These are phyloP conservation scores for Anisodus tanguticus DNA, from an alignment of 257 asterid species.

Conservation along the genomic window DNA sequence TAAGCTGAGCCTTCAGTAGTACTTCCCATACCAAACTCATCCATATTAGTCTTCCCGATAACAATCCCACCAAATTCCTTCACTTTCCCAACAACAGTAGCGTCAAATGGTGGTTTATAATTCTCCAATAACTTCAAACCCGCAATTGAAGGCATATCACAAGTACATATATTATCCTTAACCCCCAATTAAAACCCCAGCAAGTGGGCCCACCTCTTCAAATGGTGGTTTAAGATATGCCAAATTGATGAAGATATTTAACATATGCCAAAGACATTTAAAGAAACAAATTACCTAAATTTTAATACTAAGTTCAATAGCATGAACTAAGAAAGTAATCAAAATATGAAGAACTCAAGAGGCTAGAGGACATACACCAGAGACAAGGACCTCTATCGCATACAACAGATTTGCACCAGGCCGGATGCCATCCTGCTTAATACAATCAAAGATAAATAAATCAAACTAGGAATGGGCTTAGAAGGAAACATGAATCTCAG, in stretches of 20 bases:
- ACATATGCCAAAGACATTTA: slow-evolving; percentile 21
- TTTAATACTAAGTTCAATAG: background rate
- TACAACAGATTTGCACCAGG: slow-evolving; percentile 91
- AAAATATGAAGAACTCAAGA: slow-evolving; percentile 2
- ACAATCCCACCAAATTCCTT: slow-evolving; percentile 78
- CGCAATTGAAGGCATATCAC: slow-evolving; percentile 89
- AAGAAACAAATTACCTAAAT: background rate
- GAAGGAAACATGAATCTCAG: slow-evolving; percentile 10
- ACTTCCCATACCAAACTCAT: slow-evolving; percentile 99
- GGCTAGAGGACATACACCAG: slow-evolving; percentile 64
- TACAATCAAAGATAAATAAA: slow-evolving; percentile 34
- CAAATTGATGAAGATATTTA: slow-evolving; percentile 11
- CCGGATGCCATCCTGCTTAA: slow-evolving; percentile 77
- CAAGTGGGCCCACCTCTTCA: slow-evolving; percentile 74
- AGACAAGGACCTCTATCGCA: slow-evolving; percentile 93
- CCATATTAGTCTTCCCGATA: slow-evolving; percentile 93
- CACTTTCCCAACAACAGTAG: slow-evolving; percentile 85
- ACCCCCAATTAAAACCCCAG: slow-evolving; percentile 83
- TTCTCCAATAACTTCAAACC: slow-evolving; percentile 82
- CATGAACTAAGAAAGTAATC: slow-evolving; percentile 12
- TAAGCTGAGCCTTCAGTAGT: slow-evolving; percentile 91
- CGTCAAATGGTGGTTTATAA: slow-evolving; percentile 85
- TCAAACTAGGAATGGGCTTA: background rate
- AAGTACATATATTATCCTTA: slow-evolving; percentile 90
- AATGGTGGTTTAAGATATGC: background rate